Evolutionary conservation across 495 filamentous ascomycete species (phyloP), one percentile per base, ranked within the genome.

Genomic region (Hyaloscypha finlandica): DNA sequence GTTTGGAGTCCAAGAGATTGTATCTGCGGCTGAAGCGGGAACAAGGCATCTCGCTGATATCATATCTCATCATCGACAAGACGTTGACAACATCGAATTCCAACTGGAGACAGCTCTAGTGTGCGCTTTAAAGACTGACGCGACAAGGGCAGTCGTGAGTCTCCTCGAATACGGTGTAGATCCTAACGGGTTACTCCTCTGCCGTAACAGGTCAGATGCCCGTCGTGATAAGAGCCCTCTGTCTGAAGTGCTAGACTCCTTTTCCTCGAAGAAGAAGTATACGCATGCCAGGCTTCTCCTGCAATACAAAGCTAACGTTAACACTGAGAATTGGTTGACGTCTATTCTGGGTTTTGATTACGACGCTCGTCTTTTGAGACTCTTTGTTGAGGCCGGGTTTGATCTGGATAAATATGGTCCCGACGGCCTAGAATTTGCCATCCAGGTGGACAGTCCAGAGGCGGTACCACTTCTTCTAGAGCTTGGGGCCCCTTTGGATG

Each of bases 321-420:
- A 59, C 33, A 59, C 57, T 33, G 32, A 59, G 57, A 59, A 59
- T 39, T 59, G 57, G 57, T 59, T 59, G 33, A 59, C n/a, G 33
- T 35, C 29, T 59, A 32, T 59, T 37, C 57, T 59, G 33, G 57
- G 12, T 32, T 32, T 8, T 39, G n/a, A 59, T 59, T 29, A 59
- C n/a, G 57, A 59, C 57, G 30, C 57, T 59, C 57, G 33, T 59
- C 57, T 59, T 59, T 59, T 59, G 30, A 59, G 57, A 32, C 57
- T 59, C 33, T 37, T 61, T 42, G 39, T 61, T 29, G 30, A 61
- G 39, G 59, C 59, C 30, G 59, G 59, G 39, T 61, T 61, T 61
- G 59, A 61, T 35, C 33, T 61, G 59, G 59, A 61, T 61, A 61
- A 25, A 29, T 61, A 61, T 61, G 59, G 59, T 48, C 35, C 35